A percentile compares a stretch with the other conserved stretches of the same genome.
phyloP scores from a whole-genome alignment of 2,329 filamentous ascomycete species.

The Sodiomyces alkalinus region DNA sequence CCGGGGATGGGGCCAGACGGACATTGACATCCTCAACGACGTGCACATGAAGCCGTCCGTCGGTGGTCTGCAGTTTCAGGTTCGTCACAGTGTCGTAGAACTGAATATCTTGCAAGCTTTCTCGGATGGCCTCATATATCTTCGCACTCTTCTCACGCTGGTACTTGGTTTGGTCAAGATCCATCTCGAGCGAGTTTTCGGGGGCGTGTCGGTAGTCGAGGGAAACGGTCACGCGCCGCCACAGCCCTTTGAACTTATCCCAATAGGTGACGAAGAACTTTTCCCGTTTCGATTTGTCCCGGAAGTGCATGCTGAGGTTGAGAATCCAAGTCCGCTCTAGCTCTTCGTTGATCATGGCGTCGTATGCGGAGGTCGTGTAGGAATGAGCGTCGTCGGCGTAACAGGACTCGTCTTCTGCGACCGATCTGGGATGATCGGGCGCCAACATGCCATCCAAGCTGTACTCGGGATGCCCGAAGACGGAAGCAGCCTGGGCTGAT shows the following conservation, averaged over 20 bases:
- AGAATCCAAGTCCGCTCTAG: slow-evolving; percentile 85
- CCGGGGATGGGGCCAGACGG: slow-evolving; percentile 16
- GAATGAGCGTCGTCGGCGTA: slow-evolving; percentile 25
- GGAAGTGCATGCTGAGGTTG: slow-evolving; percentile 96
- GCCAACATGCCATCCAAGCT: slow-evolving; percentile 8
- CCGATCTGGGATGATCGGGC: too few species aligned
- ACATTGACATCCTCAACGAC: slow-evolving; percentile 91
- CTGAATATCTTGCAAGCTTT: slow-evolving; percentile 82
- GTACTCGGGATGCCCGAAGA: slow-evolving; percentile 17
- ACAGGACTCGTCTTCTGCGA: too few species aligned
- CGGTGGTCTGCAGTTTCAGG: slow-evolving; percentile 77
- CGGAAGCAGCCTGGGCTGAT: slow-evolving; percentile 16
- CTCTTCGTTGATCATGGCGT: slow-evolving; percentile 58
- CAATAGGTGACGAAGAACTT: slow-evolving; percentile 98
- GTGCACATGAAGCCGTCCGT: slow-evolving; percentile 82
- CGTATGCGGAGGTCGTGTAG: slow-evolving; percentile 38
- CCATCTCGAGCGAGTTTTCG: slow-evolving; percentile 69
- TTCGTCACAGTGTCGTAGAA: slow-evolving; percentile 96
- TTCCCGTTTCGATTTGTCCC: slow-evolving; percentile 80
- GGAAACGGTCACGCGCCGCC: slow-evolving; percentile 83
- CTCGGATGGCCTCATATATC: slow-evolving; percentile 88
- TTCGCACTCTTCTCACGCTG: slow-evolving; percentile 86
- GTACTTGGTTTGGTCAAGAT: slow-evolving; percentile 61
- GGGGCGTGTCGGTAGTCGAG: slow-evolving; percentile 79
- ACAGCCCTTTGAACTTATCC: slow-evolving; percentile 58